A percentile compares a stretch with the other conserved stretches of the same genome.
Evolutionary conservation across 371 early-diverging fungal species (phyloP).

Genomic region (Mortierella sp.): DNA sequence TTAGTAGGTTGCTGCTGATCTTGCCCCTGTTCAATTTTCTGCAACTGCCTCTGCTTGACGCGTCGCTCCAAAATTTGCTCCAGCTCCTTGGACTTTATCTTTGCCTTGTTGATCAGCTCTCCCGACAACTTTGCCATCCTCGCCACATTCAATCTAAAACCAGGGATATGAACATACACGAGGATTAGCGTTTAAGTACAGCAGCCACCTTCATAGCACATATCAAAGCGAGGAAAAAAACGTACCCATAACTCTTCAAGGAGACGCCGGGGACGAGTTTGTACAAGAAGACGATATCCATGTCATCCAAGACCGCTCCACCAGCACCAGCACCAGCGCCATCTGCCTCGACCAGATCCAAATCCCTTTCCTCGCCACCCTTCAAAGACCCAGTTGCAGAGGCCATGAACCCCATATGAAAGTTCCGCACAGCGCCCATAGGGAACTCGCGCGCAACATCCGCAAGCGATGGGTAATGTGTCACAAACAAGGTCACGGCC

Average conservation of each 20-base stretch:
- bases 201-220: background rate
- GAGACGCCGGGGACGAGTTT: constrained; percentile 87
- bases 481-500: constrained; percentile 86
- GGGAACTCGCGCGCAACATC: constrained; percentile 63
- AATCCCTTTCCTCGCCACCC: background rate
- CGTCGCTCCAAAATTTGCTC: constrained; percentile 59
- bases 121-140: constrained; percentile 80
- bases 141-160: constrained; percentile 83
- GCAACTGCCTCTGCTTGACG: constrained; percentile 8
- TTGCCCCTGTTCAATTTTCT: background rate
- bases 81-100: constrained; percentile 68
- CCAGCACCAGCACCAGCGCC: background rate
- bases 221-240: background rate
- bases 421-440: constrained; percentile 61
- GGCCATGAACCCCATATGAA: constrained; percentile 84
- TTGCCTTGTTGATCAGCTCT: constrained; percentile 68
- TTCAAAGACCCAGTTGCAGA: constrained; percentile 22
- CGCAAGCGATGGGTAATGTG: constrained; percentile 91
- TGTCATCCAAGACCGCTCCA: constrained; percentile 30
- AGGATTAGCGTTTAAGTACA: background rate
- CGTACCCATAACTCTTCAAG: constrained; percentile 81
- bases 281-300: constrained; percentile 87
- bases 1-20: background rate
- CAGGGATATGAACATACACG: background rate
- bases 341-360: background rate